phyloP scores from a whole-genome alignment of 2,329 filamentous ascomycete species.

The Fusarium xyrophilum region DNA sequence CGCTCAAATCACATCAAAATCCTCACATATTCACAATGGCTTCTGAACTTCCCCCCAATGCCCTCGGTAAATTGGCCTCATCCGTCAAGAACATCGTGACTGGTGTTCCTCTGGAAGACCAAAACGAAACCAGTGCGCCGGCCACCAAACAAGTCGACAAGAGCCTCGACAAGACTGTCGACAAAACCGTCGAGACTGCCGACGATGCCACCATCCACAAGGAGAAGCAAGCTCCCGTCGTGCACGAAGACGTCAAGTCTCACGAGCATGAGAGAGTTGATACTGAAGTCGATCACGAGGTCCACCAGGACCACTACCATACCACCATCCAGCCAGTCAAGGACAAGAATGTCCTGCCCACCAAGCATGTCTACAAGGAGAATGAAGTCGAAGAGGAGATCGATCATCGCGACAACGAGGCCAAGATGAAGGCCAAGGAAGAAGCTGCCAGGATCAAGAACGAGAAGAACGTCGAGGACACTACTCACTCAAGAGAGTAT shows the following conservation, averaged over 20 bases:
- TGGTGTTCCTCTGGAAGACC: not conserved
- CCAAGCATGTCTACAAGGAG: slow-evolving; percentile 25
- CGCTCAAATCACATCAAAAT: not conserved
- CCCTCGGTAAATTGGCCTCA: not conserved
- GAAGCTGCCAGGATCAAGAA: slow-evolving; percentile 17
- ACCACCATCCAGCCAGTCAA: slow-evolving; percentile 25
- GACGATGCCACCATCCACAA: slow-evolving; percentile 20
- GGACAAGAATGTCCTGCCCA: slow-evolving; percentile 21
- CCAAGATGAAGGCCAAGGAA: slow-evolving; percentile 16
- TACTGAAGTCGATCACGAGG: slow-evolving; percentile 18
- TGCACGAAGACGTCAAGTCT: slow-evolving; percentile 26
- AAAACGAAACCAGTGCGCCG: not conserved
- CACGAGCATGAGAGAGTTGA: slow-evolving; percentile 25
- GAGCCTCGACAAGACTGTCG: slow-evolving; percentile 2
- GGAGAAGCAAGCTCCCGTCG: slow-evolving; percentile 14
- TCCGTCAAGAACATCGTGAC: not conserved
- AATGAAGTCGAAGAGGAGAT: slow-evolving; percentile 21
- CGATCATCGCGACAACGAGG: slow-evolving; percentile 17
- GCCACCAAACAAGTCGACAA: not conserved
- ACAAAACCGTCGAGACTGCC: slow-evolving; percentile 14
- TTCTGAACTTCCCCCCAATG: not conserved
- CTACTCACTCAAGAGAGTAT: slow-evolving; percentile 14
- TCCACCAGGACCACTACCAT: slow-evolving; percentile 24
- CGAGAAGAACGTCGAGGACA: slow-evolving; percentile 18
- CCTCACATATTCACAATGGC: not conserved